A percentile compares a stretch with the other conserved stretches of the same genome.
These are phyloP conservation scores for Irpex sp. DNA, from an alignment of 1,284 basidiomycete species.

Conservation along the genomic window DNA sequence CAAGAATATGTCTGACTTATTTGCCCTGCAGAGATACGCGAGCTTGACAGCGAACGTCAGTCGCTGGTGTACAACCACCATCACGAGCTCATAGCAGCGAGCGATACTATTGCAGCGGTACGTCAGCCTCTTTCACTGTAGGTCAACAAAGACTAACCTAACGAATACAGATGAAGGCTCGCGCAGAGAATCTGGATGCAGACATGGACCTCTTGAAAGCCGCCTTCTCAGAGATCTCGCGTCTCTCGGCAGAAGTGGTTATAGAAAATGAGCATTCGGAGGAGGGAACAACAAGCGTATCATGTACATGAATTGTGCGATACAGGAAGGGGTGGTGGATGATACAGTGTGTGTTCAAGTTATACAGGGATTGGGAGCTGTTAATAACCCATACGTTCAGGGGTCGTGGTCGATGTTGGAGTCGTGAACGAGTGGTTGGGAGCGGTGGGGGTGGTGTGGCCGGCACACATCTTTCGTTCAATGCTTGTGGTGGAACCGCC, in stretches of 20 bases:
- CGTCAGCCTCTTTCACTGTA: conserved; percentile 21
- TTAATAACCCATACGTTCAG: neutral
- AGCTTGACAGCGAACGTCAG: conserved; percentile 86
- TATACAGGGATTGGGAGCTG: neutral
- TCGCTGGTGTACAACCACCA: conserved; percentile 93
- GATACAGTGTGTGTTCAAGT: neutral
- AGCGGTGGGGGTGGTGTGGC: neutral
- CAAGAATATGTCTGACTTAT: neutral
- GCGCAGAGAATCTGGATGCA: conserved; percentile 77
- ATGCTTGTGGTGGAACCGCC: neutral
- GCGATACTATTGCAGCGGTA: conserved; percentile 86
- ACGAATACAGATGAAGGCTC: conserved; percentile 69
- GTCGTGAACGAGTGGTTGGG: neutral
- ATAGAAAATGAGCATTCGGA: conserved; percentile 9
- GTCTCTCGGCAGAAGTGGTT: conserved; percentile 68
- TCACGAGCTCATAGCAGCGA: conserved; percentile 89
- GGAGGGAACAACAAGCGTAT: neutral
- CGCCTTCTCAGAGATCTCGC: conserved; percentile 83
- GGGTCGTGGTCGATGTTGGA: neutral
- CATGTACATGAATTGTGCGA: neutral
- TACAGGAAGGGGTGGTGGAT: neutral
- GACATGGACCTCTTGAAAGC: conserved; percentile 78
- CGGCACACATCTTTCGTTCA: neutral
- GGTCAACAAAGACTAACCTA: conserved; percentile 1
- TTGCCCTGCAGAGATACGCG: conserved; percentile 64